Percentiles rank a stretch among this genome's conserved stretches.
Conservation (phyloP, 768 basidiomycete genomes). For the Leccinum sublutescens region DNA sequence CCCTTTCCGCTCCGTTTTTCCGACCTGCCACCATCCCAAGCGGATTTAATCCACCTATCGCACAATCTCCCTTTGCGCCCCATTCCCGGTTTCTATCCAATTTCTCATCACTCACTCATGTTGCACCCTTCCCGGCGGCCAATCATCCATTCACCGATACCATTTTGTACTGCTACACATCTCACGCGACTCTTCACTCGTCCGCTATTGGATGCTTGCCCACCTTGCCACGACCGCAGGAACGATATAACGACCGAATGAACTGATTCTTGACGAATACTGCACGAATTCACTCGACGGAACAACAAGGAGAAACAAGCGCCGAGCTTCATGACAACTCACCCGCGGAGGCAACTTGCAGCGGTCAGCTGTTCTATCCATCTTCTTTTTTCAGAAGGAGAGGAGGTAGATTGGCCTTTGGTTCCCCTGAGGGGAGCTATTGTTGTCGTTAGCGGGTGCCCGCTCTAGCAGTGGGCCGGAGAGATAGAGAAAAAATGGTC, state of each 20-base stretch:
- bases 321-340: constrained; percentile 22
- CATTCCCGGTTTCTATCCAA: constrained; percentile 11
- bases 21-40: constrained; percentile 21
- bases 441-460: constrained; percentile 28
- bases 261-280: constrained; percentile 38
- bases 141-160: constrained; percentile 26
- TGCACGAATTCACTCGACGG: constrained; percentile 31
- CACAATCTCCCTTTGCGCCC: constrained; percentile 26
- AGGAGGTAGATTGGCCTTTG: constrained; percentile 9
- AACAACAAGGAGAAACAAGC: constrained; percentile 24
- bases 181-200: constrained; percentile 15
- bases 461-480: constrained; percentile 34
- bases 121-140: constrained; percentile 25
- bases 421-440: constrained; percentile 25
- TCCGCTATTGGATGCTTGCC: constrained; percentile 19
- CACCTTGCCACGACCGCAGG: constrained; percentile 33
- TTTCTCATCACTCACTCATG: constrained; percentile 22
- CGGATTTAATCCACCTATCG: constrained; percentile 27
- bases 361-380: constrained; percentile 11
- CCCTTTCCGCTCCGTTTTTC: constrained; percentile 27
- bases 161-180: constrained; percentile 16
- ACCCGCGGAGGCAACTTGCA: constrained; percentile 13
- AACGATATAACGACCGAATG: constrained; percentile 33
- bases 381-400: constrained; percentile 12
- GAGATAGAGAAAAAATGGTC: constrained; percentile 19